Evolutionary conservation across 768 basidiomycete species (phyloP), one percentile per base, ranked within the genome.

Genomic region (Kwoniella shandongensis): DNA sequence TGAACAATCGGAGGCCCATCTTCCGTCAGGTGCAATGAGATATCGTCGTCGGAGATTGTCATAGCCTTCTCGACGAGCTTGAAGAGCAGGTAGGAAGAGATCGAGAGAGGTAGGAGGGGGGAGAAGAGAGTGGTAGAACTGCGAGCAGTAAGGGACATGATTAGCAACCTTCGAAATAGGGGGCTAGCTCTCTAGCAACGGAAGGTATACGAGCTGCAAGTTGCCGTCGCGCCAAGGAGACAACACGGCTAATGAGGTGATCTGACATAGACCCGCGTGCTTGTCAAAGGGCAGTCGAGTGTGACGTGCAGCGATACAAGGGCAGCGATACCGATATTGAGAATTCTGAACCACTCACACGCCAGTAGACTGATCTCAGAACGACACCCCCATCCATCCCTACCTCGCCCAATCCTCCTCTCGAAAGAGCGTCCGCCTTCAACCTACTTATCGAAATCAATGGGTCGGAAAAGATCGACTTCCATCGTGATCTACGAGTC

Each of bases 1-100:
- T 5, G 75, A 65, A 54, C 75, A 76, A 54, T 76, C 75, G 1
- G 61, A 51, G 18, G 73, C 75, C 75, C 75, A 76, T 49, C 72
- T 49, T 13, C 73, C 75, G 42, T 76, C 75, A 2, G 75, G 75
- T 20, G 72, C 70, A 3, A 67, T 53, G 20, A 76, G 67, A 56
- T 66, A 75, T 51, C 66, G 62, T 29, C 64, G 20, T 22, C 75
- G 55, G 7, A 73, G 57, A 3, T 60, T 20, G 25, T 62, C 60
- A 48, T 73, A 73, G 2, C 48, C 47, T 38, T 63, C 51, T 42
- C 71, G 45, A 8, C 58, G 46, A 4, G 49, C 29, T 29, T 65
- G 38, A 2, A 68, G 38, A 2, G 59, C 17, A 2, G 57, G 46
- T 2, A 59, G 39, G 55, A 70, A 73, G 4, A 66, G 65, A 38